Conservation (phyloP, 2,329 filamentous ascomycete genomes). For the Immersiporthe knoxdaviesiana region DNA sequence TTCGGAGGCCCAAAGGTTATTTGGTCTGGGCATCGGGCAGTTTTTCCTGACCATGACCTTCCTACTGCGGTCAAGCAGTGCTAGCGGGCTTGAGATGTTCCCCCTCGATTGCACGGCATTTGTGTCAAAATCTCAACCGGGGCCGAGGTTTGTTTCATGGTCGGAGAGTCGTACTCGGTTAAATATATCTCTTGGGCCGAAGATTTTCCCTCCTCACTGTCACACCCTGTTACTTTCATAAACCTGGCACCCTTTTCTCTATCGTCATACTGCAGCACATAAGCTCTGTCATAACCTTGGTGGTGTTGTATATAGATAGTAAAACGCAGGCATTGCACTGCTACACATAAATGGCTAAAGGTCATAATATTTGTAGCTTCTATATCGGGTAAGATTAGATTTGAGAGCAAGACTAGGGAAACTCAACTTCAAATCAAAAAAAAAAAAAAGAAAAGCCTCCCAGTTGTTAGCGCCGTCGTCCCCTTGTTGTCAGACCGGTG, state of each 20-base stretch:
- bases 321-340: neutral
- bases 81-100: neutral
- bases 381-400: neutral
- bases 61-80: neutral
- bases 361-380: neutral
- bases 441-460: neutral
- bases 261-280: neutral
- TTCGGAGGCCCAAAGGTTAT: neutral
- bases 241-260: neutral
- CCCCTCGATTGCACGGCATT: neutral
- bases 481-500: neutral
- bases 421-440: neutral
- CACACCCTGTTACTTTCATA: too few species aligned
- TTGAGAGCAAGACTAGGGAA: neutral
- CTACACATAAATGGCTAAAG: neutral
- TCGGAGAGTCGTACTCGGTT: neutral
- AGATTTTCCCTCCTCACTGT: neutral
- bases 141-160: neutral
- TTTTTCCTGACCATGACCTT: neutral
- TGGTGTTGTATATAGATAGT: neutral
- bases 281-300: neutral
- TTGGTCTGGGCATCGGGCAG: neutral
- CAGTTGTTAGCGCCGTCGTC: neutral
- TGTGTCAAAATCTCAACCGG: neutral
- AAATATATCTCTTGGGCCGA: neutral